Base-by-base conservation (phyloP, 805 yeast species). In the Torulaspora indica region DNA sequence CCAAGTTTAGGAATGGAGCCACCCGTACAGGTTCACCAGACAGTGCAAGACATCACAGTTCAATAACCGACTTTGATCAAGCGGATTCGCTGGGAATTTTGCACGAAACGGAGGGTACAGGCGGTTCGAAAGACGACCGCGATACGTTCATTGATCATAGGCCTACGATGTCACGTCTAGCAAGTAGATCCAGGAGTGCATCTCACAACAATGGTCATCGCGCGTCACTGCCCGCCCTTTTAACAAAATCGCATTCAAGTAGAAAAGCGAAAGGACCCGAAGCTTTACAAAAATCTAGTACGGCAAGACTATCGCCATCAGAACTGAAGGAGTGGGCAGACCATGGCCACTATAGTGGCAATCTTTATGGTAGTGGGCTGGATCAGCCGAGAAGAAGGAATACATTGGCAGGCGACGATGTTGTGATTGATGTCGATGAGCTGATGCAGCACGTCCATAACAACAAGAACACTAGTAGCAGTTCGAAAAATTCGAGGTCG, bases 391-490 rank as follows among this genome's bases (percentile, higher is more conserved):
- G 41, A 13, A 50, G 55, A 32, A 51, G 53, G 33, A 42, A 51
- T 23, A 51, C 56, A 2, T 30, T 47, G 22, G 52, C 51, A 13
- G 47, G 43, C 10, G 51, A 53, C 28, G 67, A 63, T 39, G 67
- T 63, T 6, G 61, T 63, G 5, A 61, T 63, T 23, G 67, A 63
- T 48, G 66, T 63, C 9, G 67, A 63, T 50, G 66, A 58, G 9
- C 38, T 63, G 28, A 56, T 63, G 57, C 51, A 61, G 40, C 64
- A 60, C 40, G 65, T 60, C 9, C 52, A 52, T 17, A 42, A 47
- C 12, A 52, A 43, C 23, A 43, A 38, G 22, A 40, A 28, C 14
- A 32, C 32, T 12, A 35, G 24, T 18, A 34, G 36, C 12, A 39
- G 44, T 23, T 37, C 45, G 8, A 30, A 40, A n/a, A 38, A 34